Conservation (phyloP, 2,329 filamentous ascomycete genomes). For the Gnomoniopsis sp. region DNA sequence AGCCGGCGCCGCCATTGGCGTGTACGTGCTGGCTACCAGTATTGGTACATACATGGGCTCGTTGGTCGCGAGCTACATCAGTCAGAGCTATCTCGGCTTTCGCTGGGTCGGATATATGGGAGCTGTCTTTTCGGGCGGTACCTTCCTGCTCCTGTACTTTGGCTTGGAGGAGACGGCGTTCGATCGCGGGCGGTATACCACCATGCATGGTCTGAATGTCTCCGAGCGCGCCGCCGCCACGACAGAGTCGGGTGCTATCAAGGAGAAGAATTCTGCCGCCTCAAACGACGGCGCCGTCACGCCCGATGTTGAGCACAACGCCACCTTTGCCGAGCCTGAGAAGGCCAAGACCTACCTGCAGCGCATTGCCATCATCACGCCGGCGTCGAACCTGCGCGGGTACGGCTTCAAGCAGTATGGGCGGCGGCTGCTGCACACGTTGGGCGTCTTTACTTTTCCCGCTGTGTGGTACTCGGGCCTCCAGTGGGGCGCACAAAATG, state of each 20-base stretch:
- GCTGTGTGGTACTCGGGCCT: constrained; percentile 38
- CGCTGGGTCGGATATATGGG: constrained; percentile 35
- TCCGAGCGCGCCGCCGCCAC: constrained; percentile 17
- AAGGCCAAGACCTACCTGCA: constrained; percentile 48
- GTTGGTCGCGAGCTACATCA: constrained; percentile 48
- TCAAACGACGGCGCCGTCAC: background rate
- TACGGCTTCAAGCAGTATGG: constrained; percentile 52
- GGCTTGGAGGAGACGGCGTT: constrained; percentile 54
- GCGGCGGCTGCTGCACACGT: constrained; percentile 48
- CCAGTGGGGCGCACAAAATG: constrained; percentile 44
- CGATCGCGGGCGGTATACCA: constrained; percentile 36
- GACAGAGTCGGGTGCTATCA: background rate
- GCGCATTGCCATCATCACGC: constrained; percentile 53
- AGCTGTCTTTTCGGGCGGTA: constrained; percentile 25
- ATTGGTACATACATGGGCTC: constrained; percentile 55
- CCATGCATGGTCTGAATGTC: constrained; percentile 20
- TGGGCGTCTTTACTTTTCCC: constrained; percentile 38
- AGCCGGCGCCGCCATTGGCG: constrained; percentile 48
- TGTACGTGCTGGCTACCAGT: constrained; percentile 54
- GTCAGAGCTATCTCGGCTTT: constrained; percentile 44
- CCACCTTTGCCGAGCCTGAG: constrained; percentile 22
- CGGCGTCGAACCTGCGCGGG: constrained; percentile 50
- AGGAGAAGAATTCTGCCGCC: constrained; percentile 14
- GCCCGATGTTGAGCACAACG: constrained; percentile 12
- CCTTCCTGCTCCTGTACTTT: constrained; percentile 37